These are phyloP conservation scores for Lasiodiplodia citricola DNA, from an alignment of 2,329 filamentous ascomycete genomes.

Conservation along the genomic window DNA sequence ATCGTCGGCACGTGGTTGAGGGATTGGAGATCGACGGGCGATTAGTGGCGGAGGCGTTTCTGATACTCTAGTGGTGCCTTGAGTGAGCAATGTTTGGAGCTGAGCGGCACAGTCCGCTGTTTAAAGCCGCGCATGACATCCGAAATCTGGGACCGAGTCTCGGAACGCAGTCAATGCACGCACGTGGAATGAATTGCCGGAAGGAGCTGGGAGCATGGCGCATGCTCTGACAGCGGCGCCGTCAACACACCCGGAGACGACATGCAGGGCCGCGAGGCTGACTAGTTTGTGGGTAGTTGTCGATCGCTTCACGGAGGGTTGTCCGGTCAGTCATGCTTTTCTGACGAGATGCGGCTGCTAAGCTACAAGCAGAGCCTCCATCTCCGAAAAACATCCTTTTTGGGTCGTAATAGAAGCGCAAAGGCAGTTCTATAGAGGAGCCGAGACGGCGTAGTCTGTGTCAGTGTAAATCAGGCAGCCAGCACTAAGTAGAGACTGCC, in stretches of 20 bases:
- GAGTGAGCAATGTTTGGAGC: no score
- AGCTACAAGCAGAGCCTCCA: background rate
- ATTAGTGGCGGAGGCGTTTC: background rate
- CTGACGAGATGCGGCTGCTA: background rate
- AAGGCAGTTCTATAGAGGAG: background rate
- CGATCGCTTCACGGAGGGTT: background rate
- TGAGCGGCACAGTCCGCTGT: background rate
- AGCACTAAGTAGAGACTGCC: background rate
- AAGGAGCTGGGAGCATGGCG: no score
- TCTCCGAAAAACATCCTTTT: background rate
- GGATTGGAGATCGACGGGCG: background rate
- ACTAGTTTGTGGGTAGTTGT: background rate
- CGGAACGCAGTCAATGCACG: background rate
- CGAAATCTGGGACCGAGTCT: background rate
- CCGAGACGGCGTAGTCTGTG: background rate
- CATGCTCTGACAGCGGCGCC: no score
- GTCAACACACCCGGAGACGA: background rate
- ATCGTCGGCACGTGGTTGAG: background rate
- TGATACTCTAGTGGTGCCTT: background rate
- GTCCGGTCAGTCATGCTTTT: background rate
- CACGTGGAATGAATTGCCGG: background rate
- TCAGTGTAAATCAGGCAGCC: background rate
- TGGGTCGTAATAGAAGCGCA: background rate
- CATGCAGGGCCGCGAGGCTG: background rate
- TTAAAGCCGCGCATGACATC: background rate